Base-by-base conservation (phyloP, 305 asterid genomes). In the Fraxinus angustifolia region DNA sequence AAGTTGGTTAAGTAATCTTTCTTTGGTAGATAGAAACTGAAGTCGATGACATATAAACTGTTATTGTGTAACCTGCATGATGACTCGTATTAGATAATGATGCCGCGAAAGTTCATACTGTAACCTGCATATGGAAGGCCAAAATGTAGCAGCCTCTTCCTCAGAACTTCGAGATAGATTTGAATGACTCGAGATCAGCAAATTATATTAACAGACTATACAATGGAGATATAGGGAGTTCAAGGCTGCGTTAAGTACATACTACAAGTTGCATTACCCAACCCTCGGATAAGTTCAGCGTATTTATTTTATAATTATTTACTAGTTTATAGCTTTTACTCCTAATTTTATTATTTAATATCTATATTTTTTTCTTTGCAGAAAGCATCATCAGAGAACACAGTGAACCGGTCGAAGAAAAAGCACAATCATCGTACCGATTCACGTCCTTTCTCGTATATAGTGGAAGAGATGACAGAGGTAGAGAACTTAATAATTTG, bases 41-140 rank as follows among this genome's bases (percentile, higher is more conserved):
- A 42, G 53, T 42, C 0, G 53, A 10, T 42, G 48, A 42, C 16
- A 12, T 42, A 2, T 62, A 23, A 62, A 56, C 67, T 62, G 14
- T 62, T 62, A 62, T 6, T 23, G 4, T 62, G 53, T 42, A 42
- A 42, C 53, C 4, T 42, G n/a, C 53, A 10, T 12, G 53, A 0
- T 42, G 53, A 42, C 53, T 2, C 2, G 3, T 42, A 11, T 42
- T 42, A 12, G 5, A 42, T 10, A 11, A 10, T 42, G 5, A 21
- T 62, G 31, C 71, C 12, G 31, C 23, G 8, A 62, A 60, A 62
- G 6, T 62, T 62, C 12, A 62, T 62, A 62, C 11, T 23, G 1
- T 6, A 8, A 87, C 91, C 85, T 89, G 70, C 88, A 86, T 17
- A 87, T 85, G 79, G 79, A 23, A 80, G 88, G 92, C 91, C 91